Evolutionary conservation across 441 rosid species (phyloP).

Genomic region (Arabidopsis hybrid): DNA sequence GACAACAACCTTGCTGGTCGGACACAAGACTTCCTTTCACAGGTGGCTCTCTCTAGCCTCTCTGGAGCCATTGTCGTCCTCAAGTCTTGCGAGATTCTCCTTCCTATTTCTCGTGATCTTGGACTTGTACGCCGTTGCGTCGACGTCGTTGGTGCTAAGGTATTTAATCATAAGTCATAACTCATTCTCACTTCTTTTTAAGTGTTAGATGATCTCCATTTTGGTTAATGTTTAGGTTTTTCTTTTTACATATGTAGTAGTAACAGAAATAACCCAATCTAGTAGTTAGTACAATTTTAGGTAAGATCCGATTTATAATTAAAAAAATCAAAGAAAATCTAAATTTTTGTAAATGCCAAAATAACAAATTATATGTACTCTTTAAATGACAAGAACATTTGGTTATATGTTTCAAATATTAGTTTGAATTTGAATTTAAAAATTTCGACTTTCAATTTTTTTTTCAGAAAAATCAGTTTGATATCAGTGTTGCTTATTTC

Average conservation of each 20-base stretch:
- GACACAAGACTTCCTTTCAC: conserved; percentile 83
- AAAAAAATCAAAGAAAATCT: too few species aligned
- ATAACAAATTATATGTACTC: too few species aligned
- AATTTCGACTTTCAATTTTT: neutral
- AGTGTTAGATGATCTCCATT: neutral
- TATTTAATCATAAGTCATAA: conserved; percentile 39
- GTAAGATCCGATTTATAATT: neutral
- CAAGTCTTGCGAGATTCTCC: conserved; percentile 78
- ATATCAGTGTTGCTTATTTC: neutral
- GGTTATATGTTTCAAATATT: neutral
- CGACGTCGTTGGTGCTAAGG: conserved; percentile 66
- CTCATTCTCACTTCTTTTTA: conserved; percentile 5
- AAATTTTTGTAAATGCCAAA: too few species aligned
- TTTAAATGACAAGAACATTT: too few species aligned
- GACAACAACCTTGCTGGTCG: conserved; percentile 77
- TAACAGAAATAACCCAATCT: neutral
- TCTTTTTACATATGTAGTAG: neutral
- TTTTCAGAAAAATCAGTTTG: neutral
- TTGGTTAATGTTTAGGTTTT: neutral
- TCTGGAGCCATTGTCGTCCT: conserved; percentile 80
- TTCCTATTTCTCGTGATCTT: conserved; percentile 77
- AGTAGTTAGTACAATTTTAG: neutral
- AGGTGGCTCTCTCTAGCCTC: conserved; percentile 79
- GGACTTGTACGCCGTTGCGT: conserved; percentile 70
- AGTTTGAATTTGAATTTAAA: neutral